Evolutionary conservation across 2,329 filamentous ascomycete species (phyloP).

Genomic region (Penicillium concentricum): DNA sequence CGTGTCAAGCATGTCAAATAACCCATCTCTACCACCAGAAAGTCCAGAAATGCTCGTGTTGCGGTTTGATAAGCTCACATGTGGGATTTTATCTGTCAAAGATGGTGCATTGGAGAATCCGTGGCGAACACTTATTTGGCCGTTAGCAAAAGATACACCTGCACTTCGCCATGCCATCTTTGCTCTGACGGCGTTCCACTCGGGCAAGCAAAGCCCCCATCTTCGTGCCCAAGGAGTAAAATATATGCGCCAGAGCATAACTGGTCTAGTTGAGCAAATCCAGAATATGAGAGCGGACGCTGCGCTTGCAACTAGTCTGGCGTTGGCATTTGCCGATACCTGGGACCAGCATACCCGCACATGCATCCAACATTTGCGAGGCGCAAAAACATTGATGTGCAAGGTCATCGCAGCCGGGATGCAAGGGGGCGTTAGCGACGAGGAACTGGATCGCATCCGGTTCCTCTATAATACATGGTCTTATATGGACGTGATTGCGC

Average conservation of each 20-base stretch:
- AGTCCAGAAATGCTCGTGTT: slow-evolving; percentile 63
- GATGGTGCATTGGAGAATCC: slow-evolving; percentile 69
- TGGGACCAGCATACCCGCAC: slow-evolving; percentile 70
- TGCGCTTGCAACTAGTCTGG: slow-evolving; percentile 68
- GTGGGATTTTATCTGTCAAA: slow-evolving; percentile 69
- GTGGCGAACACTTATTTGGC: slow-evolving; percentile 70
- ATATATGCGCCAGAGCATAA: slow-evolving; percentile 66
- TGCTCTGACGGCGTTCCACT: slow-evolving; percentile 69
- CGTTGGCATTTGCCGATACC: slow-evolving; percentile 67
- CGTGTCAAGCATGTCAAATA: slow-evolving; percentile 41
- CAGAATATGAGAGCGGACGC: slow-evolving; percentile 63
- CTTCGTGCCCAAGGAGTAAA: slow-evolving; percentile 64
- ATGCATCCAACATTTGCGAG: slow-evolving; percentile 67
- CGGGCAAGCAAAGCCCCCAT: slow-evolving; percentile 56
- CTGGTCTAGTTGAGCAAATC: slow-evolving; percentile 59
- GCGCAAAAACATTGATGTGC: slow-evolving; percentile 63
- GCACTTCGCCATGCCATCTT: slow-evolving; percentile 67
- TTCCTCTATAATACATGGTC: slow-evolving; percentile 72
- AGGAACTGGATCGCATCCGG: slow-evolving; percentile 56
- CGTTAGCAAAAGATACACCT: slow-evolving; percentile 61
- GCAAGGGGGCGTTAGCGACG: slow-evolving; percentile 39
- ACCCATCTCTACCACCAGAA: slow-evolving; percentile 50
- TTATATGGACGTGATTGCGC: slow-evolving; percentile 71
- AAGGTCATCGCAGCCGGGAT: slow-evolving; percentile 53
- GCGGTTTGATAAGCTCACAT: slow-evolving; percentile 65